Percentiles rank a stretch among this genome's conserved stretches.
phyloP scores from a whole-genome alignment of 2,329 filamentous ascomycete genomes.

The Venturia pyrina region DNA sequence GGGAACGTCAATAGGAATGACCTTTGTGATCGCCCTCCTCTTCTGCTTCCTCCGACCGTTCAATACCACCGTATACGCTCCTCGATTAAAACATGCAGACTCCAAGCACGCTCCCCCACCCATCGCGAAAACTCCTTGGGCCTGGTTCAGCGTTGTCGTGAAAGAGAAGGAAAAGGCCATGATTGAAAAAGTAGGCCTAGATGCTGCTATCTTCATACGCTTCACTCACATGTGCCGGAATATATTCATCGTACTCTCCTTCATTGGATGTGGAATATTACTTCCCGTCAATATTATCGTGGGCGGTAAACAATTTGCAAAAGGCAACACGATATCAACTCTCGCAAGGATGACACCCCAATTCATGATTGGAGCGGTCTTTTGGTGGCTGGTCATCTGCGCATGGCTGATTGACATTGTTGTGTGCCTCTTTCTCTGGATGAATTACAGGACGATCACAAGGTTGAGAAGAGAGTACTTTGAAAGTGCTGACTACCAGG shows the following conservation, averaged over 20 bases:
- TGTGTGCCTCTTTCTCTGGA: constrained; percentile 75
- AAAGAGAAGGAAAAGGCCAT: constrained; percentile 67
- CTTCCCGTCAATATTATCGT: constrained; percentile 65
- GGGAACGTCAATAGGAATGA: constrained; percentile 67
- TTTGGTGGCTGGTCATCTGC: constrained; percentile 50
- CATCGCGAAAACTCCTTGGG: constrained; percentile 75
- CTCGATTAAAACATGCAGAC: constrained; percentile 86
- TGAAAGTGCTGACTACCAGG: constrained; percentile 77
- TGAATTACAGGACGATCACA: constrained; percentile 70
- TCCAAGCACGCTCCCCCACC: constrained; percentile 80
- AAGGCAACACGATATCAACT: constrained; percentile 26
- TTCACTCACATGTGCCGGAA: constrained; percentile 88
- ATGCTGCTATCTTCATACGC: constrained; percentile 82
- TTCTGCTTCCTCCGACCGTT: constrained; percentile 89
- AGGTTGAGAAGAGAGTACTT: constrained; percentile 69
- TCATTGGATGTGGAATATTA: constrained; percentile 67
- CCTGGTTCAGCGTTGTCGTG: constrained; percentile 74
- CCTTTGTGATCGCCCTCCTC: constrained; percentile 59
- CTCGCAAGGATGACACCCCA: constrained; percentile 50
- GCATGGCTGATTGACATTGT: constrained; percentile 62
- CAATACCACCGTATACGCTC: constrained; percentile 87
- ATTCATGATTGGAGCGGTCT: constrained; percentile 36
- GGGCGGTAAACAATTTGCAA: constrained; percentile 22
- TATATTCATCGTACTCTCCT: constrained; percentile 63
- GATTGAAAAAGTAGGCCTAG: constrained; percentile 76